Conservation (phyloP, 352 stramenopile genomes). For the Elongisporangium anandrum region DNA sequence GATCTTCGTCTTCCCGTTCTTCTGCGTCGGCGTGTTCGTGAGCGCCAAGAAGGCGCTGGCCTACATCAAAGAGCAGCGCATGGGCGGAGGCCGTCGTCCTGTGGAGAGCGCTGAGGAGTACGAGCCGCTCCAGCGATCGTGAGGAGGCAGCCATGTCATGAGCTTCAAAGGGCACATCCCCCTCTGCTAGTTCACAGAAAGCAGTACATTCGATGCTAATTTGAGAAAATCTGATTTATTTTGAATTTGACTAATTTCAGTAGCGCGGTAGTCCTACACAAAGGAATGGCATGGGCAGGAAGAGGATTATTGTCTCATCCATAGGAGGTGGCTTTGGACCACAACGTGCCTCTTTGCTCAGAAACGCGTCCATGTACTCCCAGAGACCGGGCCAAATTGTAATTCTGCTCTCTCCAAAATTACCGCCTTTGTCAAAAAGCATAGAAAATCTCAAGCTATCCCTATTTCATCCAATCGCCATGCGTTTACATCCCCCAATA, state of each 20-base stretch:
- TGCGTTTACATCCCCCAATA: neutral
- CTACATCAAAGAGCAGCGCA: conserved; percentile 55
- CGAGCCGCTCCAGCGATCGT: neutral
- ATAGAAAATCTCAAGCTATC: neutral
- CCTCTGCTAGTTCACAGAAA: neutral
- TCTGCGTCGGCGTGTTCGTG: conserved; percentile 55
- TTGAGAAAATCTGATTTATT: neutral
- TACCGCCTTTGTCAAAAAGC: neutral
- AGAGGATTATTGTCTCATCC: too few species aligned
- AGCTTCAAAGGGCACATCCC: neutral
- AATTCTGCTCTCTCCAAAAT: neutral
- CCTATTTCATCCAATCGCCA: neutral
- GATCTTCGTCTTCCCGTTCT: conserved; percentile 58
- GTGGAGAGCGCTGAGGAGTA: neutral
- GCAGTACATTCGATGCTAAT: neutral
- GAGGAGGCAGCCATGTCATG: neutral
- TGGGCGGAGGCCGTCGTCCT: conserved; percentile 5
- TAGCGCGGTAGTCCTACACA: too few species aligned
- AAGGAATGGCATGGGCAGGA: too few species aligned
- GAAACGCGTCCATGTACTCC: too few species aligned
- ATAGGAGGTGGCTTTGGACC: too few species aligned
- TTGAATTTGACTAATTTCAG: neutral
- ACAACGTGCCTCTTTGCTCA: too few species aligned
- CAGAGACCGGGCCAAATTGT: too few species aligned
- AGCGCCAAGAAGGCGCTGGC: conserved; percentile 27